These are phyloP conservation scores for Penicillium fuscoglaucum DNA, from an alignment of 2,329 filamentous ascomycete genomes.

Conservation along the genomic window DNA sequence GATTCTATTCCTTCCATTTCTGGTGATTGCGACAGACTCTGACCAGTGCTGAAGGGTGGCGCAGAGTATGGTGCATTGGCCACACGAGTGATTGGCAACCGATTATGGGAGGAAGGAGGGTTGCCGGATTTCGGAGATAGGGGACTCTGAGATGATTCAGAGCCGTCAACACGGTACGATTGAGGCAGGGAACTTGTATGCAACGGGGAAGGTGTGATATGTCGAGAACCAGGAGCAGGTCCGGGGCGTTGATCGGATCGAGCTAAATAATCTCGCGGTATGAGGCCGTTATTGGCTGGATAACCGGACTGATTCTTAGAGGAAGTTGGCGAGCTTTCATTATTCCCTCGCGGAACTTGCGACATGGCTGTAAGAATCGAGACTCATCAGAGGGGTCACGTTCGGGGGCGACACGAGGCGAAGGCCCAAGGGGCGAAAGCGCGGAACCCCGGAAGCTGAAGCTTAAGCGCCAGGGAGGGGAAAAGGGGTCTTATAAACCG, in stretches of 20 bases:
- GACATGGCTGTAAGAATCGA: slow-evolving; percentile 35
- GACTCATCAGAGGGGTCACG: slow-evolving; percentile 22
- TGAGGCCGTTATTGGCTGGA: slow-evolving; percentile 30
- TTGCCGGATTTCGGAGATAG: slow-evolving; percentile 28
- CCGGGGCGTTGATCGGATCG: slow-evolving; percentile 30
- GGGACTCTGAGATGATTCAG: slow-evolving; percentile 28
- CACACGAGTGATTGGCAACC: slow-evolving; percentile 25
- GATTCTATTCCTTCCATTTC: slow-evolving; percentile 21
- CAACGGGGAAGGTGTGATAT: slow-evolving; percentile 33
- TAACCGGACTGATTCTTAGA: slow-evolving; percentile 17
- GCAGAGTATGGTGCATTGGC: slow-evolving; percentile 35
- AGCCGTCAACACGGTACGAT: slow-evolving; percentile 23
- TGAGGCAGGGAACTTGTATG: slow-evolving; percentile 31
- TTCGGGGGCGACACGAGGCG: slow-evolving; percentile 17
- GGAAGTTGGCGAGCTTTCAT: slow-evolving; percentile 22
- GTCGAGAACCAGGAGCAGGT: slow-evolving; percentile 27
- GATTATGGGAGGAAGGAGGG: slow-evolving; percentile 24
- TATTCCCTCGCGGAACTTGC: slow-evolving; percentile 34
- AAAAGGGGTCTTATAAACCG: slow-evolving; percentile 16
- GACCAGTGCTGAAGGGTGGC: slow-evolving; percentile 26
- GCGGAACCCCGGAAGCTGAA: slow-evolving; percentile 23
- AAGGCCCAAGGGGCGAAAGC: slow-evolving; percentile 11
- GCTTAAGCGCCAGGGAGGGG: slow-evolving; percentile 12
- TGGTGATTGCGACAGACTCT: slow-evolving; percentile 20
- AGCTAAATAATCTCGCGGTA: slow-evolving; percentile 39